Conservation (phyloP, 2,329 filamentous ascomycete species). For the Aspergillus uvarum region DNA sequence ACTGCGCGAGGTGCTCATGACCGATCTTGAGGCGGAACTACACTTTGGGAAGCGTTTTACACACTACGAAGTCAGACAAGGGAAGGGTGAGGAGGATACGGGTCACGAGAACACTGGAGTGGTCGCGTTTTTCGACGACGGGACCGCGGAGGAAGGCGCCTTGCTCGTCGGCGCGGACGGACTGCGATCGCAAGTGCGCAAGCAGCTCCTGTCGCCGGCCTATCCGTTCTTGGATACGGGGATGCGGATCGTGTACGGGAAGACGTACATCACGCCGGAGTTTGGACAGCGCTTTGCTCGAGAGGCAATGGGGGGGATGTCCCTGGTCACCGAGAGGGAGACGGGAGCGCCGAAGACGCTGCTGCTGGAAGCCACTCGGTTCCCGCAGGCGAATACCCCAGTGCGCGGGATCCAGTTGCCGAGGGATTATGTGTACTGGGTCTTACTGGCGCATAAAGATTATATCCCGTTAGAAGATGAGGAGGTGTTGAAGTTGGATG, state of each 20-base stretch:
- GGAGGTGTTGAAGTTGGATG: not conserved
- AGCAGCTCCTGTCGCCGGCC: conserved; percentile 36
- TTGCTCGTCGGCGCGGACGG: conserved; percentile 46
- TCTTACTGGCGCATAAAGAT: not conserved
- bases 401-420: not conserved
- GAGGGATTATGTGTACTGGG: conserved; percentile 7
- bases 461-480: not conserved
- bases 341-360: not conserved
- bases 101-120: conserved; percentile 7
- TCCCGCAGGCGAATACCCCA: not conserved
- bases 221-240: conserved; percentile 39
- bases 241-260: conserved; percentile 37
- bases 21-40: not conserved
- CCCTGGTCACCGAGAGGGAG: not conserved
- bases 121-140: conserved; percentile 37
- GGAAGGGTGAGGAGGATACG: too few species aligned
- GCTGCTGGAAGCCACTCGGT: conserved; percentile 4
- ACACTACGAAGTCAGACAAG: not conserved
- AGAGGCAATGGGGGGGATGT: not conserved
- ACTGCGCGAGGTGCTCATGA: conserved; percentile 4
- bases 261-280: conserved; percentile 15
- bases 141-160: conserved; percentile 29
- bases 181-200: conserved; percentile 36
- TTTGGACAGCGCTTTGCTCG: not conserved
- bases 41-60: conserved; percentile 4